These are phyloP conservation scores for Xylaria sp. DNA, from an alignment of 2,329 filamentous ascomycete species.

Conservation along the genomic window DNA sequence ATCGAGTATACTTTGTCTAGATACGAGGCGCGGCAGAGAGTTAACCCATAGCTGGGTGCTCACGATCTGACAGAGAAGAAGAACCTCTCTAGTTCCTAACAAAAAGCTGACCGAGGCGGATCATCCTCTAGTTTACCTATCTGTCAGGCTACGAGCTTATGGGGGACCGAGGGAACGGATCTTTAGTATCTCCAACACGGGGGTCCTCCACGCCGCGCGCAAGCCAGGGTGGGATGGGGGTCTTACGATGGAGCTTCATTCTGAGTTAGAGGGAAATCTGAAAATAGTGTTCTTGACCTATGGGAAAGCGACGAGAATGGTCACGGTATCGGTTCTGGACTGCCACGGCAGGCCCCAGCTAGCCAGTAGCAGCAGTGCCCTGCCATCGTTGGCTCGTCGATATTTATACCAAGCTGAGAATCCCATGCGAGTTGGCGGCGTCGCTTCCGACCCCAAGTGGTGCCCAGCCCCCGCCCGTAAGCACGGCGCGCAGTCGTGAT, in stretches of 20 bases:
- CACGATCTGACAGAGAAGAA: slow-evolving; percentile 5
- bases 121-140: slow-evolving; percentile 8
- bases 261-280: slow-evolving; percentile 14
- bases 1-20: background rate
- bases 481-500: slow-evolving; percentile 21
- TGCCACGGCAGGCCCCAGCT: background rate
- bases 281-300: slow-evolving; percentile 32
- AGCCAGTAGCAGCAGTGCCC: slow-evolving; percentile 19
- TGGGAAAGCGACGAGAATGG: slow-evolving; percentile 27
- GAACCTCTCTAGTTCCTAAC: background rate
- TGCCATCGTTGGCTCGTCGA: slow-evolving; percentile 1
- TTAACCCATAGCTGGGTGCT: background rate
- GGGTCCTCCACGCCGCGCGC: slow-evolving; percentile 16
- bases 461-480: slow-evolving; percentile 27
- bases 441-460: slow-evolving; percentile 28
- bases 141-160: slow-evolving; percentile 23
- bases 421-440: slow-evolving; percentile 23
- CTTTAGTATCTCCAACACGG: slow-evolving; percentile 29
- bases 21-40: slow-evolving; percentile 1
- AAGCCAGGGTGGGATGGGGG: slow-evolving; percentile 32
- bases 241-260: slow-evolving; percentile 41
- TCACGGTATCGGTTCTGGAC: slow-evolving; percentile 14
- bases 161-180: slow-evolving; percentile 28
- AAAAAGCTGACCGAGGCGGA: slow-evolving; percentile 12
- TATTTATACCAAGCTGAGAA: slow-evolving; percentile 32